Percentiles rank a stretch among this genome's conserved stretches.
phyloP scores from a whole-genome alignment of 129 eudicot species.

The Arctium minus region DNA sequence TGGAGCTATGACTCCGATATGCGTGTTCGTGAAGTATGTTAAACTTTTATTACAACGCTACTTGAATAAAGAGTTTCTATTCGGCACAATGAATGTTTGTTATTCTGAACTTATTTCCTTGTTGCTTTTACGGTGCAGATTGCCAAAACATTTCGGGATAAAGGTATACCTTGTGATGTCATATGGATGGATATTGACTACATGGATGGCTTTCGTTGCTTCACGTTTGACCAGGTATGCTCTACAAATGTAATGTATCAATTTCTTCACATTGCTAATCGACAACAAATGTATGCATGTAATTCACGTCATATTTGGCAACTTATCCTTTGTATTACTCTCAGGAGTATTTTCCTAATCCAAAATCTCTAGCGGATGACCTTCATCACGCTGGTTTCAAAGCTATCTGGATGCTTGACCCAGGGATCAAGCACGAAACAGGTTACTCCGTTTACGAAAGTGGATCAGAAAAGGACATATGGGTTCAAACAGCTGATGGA shows the following conservation, averaged over 20 bases:
- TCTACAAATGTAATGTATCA: neutral
- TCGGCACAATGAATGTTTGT: neutral
- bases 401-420: constrained; percentile 99
- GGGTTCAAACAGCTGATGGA: constrained; percentile 75
- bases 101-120: neutral
- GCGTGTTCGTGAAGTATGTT: constrained; percentile 85
- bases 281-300: too few relatives aligned
- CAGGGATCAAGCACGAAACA: constrained; percentile 78
- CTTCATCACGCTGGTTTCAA: constrained; percentile 79
- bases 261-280: neutral
- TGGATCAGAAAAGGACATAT: constrained; percentile 70
- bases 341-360: constrained; percentile 77
- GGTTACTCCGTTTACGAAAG: constrained; percentile 83
- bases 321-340: constrained; percentile 10
- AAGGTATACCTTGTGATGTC: constrained; percentile 92
- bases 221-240: constrained; percentile 78
- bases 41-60: neutral
- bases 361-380: constrained; percentile 63
- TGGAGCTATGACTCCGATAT: constrained; percentile 85
- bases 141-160: constrained; percentile 86
- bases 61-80: neutral
- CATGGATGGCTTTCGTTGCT: constrained; percentile 96
- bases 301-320: too few relatives aligned
- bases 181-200: constrained; percentile 99
- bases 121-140: constrained; percentile 45